Evolutionary conservation across 768 basidiomycete species (phyloP), one percentile per base, ranked within the genome.

Genomic region (Amanita molliuscula): DNA sequence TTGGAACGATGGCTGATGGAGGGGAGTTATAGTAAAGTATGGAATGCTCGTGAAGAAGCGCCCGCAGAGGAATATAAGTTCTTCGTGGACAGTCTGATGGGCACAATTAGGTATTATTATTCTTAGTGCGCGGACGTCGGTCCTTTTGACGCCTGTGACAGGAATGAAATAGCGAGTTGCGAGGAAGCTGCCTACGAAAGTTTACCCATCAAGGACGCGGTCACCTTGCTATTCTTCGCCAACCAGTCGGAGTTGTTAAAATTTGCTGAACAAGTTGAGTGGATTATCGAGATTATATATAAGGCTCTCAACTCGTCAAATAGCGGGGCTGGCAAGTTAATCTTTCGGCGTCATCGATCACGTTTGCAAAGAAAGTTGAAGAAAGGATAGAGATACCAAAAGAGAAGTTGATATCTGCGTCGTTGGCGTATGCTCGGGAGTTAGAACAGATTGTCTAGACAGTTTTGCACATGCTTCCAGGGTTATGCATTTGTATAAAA

Each of bases 1-100:
- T 79, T 94, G 53, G 95, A 99, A 65, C 76, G 88, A 44, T 97
- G 94, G 89, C 76, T 98, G 40, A 99, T 99, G 95, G 95, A 98
- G 65, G 95, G 95, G 34, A 88, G 87, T 59, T 99, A 98, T 65
- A 91, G 89, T 67, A 95, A 95, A 64, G 95, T 97, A 9, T 99
- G 94, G 89, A 82, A 88, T 59, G 94, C 94, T 33, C 79, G 93
- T 56, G 88, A 88, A 55, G 84, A 92, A 58, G 89, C 93, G 1
- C 92, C 94, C 1, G 80, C 88, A 33, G 89, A 92, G 55, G 95
- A 98, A 62, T 96, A 96, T 73, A 89, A 86, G 57, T 88, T 88
- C 71, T 91, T 97, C 58, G 81, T 96, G 8, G 88, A 94, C 60
- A 88, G 88, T 58, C 70, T 96, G 59, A 90, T 96, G 84, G 85